Base-by-base conservation (phyloP, 495 filamentous ascomycete species). In the Penicillium angulare region DNA sequence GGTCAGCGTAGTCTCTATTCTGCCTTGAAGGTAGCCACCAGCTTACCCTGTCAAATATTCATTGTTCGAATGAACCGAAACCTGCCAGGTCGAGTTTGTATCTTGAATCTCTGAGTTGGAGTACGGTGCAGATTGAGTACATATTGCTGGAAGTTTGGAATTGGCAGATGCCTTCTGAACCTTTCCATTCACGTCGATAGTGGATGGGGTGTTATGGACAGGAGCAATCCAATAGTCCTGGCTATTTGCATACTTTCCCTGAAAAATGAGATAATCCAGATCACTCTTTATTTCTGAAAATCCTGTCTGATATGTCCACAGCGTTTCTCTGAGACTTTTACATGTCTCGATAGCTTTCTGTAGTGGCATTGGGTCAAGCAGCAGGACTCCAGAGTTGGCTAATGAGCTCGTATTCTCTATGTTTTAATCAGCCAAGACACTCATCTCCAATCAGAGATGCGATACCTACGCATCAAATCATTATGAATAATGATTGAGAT, bases 401-500 rank as follows among this genome's bases (percentile, higher is more conserved):
- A 39, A 36, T 13, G 59, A 47, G 20, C 59, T 63, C 23, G 43
- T 18, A n/a, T 21, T 48, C 27, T 63, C 59, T 63, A 16, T 43
- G 5, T 35, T n/a, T 16, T 6, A 9, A 31, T 18, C 2, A 26
- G 13, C 3, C 8, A 35, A 21, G 3, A 17, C 29, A 42, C 43
- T 3, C 10, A n/a, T 18, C 21, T 13, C 32, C 5, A 21, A 34
- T 2, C 12, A 35, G 1, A n/a, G 38, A n/a, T n/a, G 13, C 12
- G 2, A 12, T 39, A 13, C 12, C 23, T 24, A 63, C 59, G 52
- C 44, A 36, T 21, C 16, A 59, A 27, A 18, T 63, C 59, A 60
- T 63, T 63, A 24, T 63, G 59, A 26, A 63, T 60, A 13, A 63
- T 42, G 34, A 63, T 51, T 5, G 56, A 56, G 12, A 63, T 23